phyloP scores from a whole-genome alignment of 2,329 filamentous ascomycete genomes.

The Aspergillus fumigatiaffinis region DNA sequence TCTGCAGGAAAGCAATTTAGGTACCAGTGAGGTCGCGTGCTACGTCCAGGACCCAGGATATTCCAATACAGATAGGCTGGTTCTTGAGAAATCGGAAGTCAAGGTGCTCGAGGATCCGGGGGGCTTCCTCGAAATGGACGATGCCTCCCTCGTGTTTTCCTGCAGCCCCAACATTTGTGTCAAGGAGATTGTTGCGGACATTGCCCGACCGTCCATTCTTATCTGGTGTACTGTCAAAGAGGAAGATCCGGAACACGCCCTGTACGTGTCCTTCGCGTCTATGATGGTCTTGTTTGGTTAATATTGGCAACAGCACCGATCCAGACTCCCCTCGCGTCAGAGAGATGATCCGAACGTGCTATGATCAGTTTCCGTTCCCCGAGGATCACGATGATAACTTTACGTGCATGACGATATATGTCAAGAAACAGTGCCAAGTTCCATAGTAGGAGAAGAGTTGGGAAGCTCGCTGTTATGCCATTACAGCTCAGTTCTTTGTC shows the following conservation, averaged over 20 bases:
- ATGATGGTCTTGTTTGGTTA: too few species aligned
- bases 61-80: conserved; percentile 9
- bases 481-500: too few species aligned
- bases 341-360: too few species aligned
- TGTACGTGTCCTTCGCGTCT: too few species aligned
- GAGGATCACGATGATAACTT: too few species aligned
- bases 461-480: too few species aligned
- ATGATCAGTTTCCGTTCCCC: too few species aligned
- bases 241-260: background rate
- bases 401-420: too few species aligned
- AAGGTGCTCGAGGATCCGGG: conserved; percentile 24
- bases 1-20: background rate
- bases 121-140: conserved; percentile 35
- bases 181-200: conserved; percentile 37
- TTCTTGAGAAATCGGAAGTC: conserved; percentile 11
- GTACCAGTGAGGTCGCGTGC: conserved; percentile 7
- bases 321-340: too few species aligned
- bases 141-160: conserved; percentile 31
- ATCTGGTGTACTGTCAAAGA: conserved; percentile 18
- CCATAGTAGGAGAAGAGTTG: too few species aligned
- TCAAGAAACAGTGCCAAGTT: too few species aligned
- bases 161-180: conserved; percentile 28
- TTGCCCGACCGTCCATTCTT: conserved; percentile 27
- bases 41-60: conserved; percentile 22
- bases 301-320: too few species aligned